Conservation (phyloP, 768 basidiomycete genomes). For the Tylopilus plumbeoviolaceoides region DNA sequence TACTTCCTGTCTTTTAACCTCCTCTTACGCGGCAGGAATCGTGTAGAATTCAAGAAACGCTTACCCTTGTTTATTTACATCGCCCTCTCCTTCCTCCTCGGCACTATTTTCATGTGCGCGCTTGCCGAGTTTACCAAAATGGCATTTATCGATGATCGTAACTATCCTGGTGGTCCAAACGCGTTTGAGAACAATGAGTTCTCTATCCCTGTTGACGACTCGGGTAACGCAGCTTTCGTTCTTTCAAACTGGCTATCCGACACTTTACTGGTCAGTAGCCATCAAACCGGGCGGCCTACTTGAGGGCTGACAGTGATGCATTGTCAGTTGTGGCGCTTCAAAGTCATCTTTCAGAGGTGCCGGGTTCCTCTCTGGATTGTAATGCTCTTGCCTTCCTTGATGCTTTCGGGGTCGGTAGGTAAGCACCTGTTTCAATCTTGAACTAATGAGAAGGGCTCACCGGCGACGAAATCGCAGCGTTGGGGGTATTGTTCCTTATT, state of each 20-base stretch:
- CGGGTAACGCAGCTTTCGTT: slow-evolving; percentile 7
- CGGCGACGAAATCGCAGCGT: not conserved
- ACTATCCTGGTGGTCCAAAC: slow-evolving; percentile 30
- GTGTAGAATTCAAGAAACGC: not conserved
- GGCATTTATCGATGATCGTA: slow-evolving; percentile 28
- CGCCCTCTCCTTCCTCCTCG: slow-evolving; percentile 1
- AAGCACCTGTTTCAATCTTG: not conserved
- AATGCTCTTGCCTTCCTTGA: slow-evolving; percentile 7
- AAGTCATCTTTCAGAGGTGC: slow-evolving; percentile 10
- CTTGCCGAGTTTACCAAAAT: slow-evolving; percentile 22
- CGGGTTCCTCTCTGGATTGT: slow-evolving; percentile 6
- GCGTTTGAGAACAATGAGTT: slow-evolving; percentile 20
- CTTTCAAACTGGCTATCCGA: slow-evolving; percentile 15
- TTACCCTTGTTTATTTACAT: slow-evolving; percentile 3
- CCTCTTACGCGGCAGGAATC: slow-evolving; percentile 1
- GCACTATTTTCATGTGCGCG: slow-evolving; percentile 14
- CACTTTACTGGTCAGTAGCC: slow-evolving; percentile 11
- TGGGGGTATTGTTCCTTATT: slow-evolving; percentile 6
- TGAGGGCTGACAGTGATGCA: not conserved
- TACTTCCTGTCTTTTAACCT: slow-evolving; percentile 6
- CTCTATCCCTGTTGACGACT: slow-evolving; percentile 13
- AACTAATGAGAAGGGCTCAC: not conserved
- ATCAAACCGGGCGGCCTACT: not conserved
- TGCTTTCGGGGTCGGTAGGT: slow-evolving; percentile 8
- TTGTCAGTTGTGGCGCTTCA: slow-evolving; percentile 15